Percentiles rank a stretch among this genome's conserved stretches.
Evolutionary conservation across 306 rosid genomes (phyloP).

Genomic region (Adenanthera pavonina): DNA sequence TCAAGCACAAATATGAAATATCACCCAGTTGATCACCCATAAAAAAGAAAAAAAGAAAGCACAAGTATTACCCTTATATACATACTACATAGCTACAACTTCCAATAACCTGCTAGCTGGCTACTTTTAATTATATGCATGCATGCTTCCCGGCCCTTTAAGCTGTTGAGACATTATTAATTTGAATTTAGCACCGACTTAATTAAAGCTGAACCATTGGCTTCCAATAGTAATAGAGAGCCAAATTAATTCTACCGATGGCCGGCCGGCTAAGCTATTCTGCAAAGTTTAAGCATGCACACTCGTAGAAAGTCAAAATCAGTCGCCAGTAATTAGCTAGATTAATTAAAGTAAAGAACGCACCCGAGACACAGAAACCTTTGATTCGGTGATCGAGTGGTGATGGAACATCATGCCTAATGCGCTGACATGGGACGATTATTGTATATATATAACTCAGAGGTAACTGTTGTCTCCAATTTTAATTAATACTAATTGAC

Average conservation of each 20-base stretch:
- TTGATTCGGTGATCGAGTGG: neutral
- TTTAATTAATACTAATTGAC: neutral
- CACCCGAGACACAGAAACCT: too few species aligned
- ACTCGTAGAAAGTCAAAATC: neutral
- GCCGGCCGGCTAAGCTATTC: neutral
- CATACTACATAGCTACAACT: too few species aligned
- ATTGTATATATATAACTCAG: neutral
- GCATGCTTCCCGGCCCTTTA: too few species aligned
- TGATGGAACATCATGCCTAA: neutral
- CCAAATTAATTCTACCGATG: neutral
- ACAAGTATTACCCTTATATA: too few species aligned
- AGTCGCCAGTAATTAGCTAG: neutral
- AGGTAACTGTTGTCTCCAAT: neutral
- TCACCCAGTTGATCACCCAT: too few species aligned
- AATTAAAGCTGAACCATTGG: neutral
- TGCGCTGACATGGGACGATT: neutral
- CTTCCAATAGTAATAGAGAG: neutral
- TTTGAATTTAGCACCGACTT: too few species aligned
- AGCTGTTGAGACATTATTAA: too few species aligned
- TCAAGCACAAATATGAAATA: too few species aligned
- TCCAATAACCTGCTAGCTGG: too few species aligned
- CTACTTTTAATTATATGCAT: too few species aligned
- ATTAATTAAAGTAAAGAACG: too few species aligned
- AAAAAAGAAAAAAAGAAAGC: too few species aligned
- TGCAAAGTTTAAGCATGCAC: neutral